Base-by-base conservation (phyloP, 2,329 filamentous ascomycete species). In the Aspergillus pseudoglaucus region DNA sequence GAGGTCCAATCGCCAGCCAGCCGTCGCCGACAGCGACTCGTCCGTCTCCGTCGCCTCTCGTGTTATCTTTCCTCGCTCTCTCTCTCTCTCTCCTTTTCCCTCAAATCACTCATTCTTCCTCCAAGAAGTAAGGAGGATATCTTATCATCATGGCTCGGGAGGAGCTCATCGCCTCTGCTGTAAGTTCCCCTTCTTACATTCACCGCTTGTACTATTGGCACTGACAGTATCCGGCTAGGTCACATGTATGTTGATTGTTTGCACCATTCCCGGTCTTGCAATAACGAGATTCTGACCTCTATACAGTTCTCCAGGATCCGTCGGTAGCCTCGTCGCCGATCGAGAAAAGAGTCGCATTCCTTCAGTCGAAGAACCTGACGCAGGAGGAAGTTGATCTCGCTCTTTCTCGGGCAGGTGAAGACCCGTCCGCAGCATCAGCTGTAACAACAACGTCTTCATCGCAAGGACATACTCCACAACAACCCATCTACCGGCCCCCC, bases 341-440 rank as follows among this genome's bases (percentile, higher is more conserved):
- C 53, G 93, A 97, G 63, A 96, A 93, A 70, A 84, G 89, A 55
- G 81, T 97, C 50, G 87, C 90, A 7, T 98, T 98, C 60, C 78
- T 98, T 17, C 88, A 90, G 68, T 94, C 90, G 6, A 98, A 98
- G 73, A 97, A 98, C 69, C 79, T 98, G 47, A 97, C 91, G 1
- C 87, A 93, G 67, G 91, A 97, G 70, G 94, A 98, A 72, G 87
- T 98, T 61, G 88, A 93, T 63, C 77, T 82, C 33, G 87, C 94
- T 14, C 79, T 98, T 56, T 79, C 87, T 38, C 83, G 91, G 61
- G 83, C 82, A 42, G 83, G 85, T 54, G 82, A 82, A 59, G 80
- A 78, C 56, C 65, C 74, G 40, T 70, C 73, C 30, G 68, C 72
- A 62, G 54, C 60, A 53, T 65, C 71, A 62, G 72, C 73, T 30